phyloP scores from a whole-genome alignment of 2,329 filamentous ascomycete species.

The Alternaria sp. region DNA sequence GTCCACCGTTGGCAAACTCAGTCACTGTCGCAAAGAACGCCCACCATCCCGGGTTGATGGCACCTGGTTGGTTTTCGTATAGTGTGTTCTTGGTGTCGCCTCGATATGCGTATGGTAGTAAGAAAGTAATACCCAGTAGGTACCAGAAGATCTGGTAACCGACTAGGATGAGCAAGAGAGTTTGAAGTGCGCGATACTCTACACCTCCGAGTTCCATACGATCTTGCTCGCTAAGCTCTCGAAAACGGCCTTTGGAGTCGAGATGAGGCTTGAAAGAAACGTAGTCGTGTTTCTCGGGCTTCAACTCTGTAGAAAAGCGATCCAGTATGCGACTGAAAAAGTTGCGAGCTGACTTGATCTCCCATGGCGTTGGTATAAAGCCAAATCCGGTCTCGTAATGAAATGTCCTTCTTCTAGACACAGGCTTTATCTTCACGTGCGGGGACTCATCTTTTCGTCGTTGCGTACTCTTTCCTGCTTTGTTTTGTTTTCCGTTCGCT shows the following conservation, averaged over 20 bases:
- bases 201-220: slow-evolving; percentile 60
- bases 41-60: slow-evolving; percentile 46
- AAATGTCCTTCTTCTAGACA: slow-evolving; percentile 30
- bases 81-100: slow-evolving; percentile 53
- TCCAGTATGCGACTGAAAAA: slow-evolving; percentile 34
- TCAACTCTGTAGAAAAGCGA: slow-evolving; percentile 28
- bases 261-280: slow-evolving; percentile 44
- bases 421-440: slow-evolving; percentile 18
- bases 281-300: slow-evolving; percentile 39
- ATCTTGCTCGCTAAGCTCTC: slow-evolving; percentile 52
- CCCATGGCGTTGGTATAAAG: slow-evolving; percentile 45
- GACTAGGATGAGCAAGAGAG: slow-evolving; percentile 58
- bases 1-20: slow-evolving; percentile 63
- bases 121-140: slow-evolving; percentile 57
- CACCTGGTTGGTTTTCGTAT: slow-evolving; percentile 48
- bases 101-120: slow-evolving; percentile 57
- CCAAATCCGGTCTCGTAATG: slow-evolving; percentile 41
- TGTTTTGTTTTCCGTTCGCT: background rate
- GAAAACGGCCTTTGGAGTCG: slow-evolving; percentile 44
- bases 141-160: slow-evolving; percentile 50
- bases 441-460: slow-evolving; percentile 2
- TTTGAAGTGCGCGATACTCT: slow-evolving; percentile 61
- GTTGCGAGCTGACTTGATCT: slow-evolving; percentile 33
- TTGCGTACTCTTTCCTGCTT: slow-evolving; percentile 4
- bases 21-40: slow-evolving; percentile 57